A percentile compares a stretch with the other conserved stretches of the same genome.
Evolutionary conservation across 306 rosid species (phyloP).

Genomic region (Carpinus viminea): DNA sequence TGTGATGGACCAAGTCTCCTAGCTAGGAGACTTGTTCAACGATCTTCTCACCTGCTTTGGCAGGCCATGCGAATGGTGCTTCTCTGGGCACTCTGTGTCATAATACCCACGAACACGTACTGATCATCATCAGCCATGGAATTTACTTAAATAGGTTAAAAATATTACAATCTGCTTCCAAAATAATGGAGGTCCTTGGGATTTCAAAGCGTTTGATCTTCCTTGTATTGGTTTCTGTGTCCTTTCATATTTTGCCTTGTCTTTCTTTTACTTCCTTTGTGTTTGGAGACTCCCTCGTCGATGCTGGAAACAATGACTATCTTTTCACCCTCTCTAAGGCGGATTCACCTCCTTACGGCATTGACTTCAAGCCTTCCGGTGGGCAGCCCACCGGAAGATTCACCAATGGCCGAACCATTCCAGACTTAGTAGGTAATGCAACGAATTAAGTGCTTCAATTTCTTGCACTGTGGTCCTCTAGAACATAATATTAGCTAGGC

Average conservation of each 20-base stretch:
- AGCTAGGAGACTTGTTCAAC: conserved; percentile 24
- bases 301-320: conserved; percentile 56
- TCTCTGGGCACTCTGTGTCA: conserved; percentile 19
- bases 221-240: not conserved
- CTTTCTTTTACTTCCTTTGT: conserved; percentile 43
- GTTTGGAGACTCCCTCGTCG: conserved; percentile 60
- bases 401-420: conserved; percentile 54
- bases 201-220: not conserved
- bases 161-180: not conserved
- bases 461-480: too few relatives aligned
- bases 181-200: conserved; percentile 21
- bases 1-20: too few relatives aligned
- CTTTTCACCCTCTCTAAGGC: conserved; percentile 57
- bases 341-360: conserved; percentile 52
- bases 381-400: conserved; percentile 54
- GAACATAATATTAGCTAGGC: too few relatives aligned
- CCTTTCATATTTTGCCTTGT: not conserved
- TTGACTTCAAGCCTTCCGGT: conserved; percentile 52
- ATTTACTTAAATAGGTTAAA: not conserved
- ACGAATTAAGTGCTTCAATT: not conserved
- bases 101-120: not conserved
- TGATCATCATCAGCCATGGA: not conserved
- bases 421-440: conserved; percentile 44
- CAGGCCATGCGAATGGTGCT: conserved; percentile 25
- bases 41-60: conserved; percentile 30